Conservation (phyloP, 2,329 filamentous ascomycete genomes). For the Xylariomycetidae sp. region DNA sequence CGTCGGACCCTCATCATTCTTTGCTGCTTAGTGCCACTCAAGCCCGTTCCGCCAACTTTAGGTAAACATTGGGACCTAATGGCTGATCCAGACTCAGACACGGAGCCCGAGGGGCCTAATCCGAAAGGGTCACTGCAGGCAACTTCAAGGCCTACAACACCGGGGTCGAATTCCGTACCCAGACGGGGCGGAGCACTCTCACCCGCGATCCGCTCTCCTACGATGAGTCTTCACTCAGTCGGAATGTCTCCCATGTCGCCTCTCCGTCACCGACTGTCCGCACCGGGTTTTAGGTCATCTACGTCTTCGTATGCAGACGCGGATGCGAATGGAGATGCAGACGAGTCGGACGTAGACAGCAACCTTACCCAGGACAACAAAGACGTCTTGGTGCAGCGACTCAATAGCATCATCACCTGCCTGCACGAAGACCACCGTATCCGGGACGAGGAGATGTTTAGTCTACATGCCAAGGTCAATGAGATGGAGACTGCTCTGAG, state of each 20-base stretch:
- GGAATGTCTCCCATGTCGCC: constrained; percentile 24
- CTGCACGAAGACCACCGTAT: constrained; percentile 17
- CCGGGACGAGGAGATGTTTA: constrained; percentile 25
- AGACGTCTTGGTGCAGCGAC: constrained; percentile 40
- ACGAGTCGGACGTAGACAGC: constrained; percentile 13
- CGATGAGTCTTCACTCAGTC: constrained; percentile 19
- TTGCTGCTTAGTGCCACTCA: too few species aligned
- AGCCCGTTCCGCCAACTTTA: too few species aligned
- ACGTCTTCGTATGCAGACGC: constrained; percentile 14
- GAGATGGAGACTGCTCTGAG: constrained; percentile 32
- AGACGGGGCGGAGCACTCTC: too few species aligned
- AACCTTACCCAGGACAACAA: constrained; percentile 30
- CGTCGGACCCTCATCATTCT: too few species aligned
- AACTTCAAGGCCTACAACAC: too few species aligned
- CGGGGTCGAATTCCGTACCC: too few species aligned
- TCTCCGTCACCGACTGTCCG: constrained; percentile 17
- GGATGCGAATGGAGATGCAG: constrained; percentile 14
- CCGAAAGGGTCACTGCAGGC: too few species aligned
- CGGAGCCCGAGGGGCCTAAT: constrained; percentile 15
- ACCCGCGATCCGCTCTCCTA: too few species aligned
- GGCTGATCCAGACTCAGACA: constrained; percentile 15
- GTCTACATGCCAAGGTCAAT: constrained; percentile 35
- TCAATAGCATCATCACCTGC: constrained; percentile 23
- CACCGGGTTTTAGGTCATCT: constrained; percentile 13
- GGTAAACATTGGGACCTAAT: constrained; percentile 10